Conservation (phyloP, 2,329 filamentous ascomycete genomes). For the Tolypocladium cylindrosporum region DNA sequence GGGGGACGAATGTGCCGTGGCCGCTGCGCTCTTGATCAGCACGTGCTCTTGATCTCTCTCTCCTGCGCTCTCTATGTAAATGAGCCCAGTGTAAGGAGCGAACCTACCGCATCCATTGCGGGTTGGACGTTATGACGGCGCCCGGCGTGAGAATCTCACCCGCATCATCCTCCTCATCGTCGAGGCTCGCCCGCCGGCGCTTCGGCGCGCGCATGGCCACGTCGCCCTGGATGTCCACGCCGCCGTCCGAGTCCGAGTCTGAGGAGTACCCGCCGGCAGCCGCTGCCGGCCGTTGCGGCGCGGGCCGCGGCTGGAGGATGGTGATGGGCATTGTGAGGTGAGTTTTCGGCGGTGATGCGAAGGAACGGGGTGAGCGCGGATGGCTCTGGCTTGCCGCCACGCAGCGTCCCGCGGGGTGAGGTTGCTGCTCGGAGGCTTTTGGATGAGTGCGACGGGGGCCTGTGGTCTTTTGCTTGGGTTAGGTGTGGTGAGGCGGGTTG, state of each 20-base stretch:
- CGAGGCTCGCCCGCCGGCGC: constrained; percentile 20
- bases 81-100: not conserved
- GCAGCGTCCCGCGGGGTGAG: not conserved
- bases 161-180: constrained; percentile 13
- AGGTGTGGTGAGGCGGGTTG: not conserved
- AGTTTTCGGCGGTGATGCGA: not conserved
- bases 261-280: constrained; percentile 15
- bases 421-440: not conserved
- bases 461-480: not conserved
- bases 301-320: constrained; percentile 31
- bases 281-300: constrained; percentile 12
- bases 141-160: constrained; percentile 74
- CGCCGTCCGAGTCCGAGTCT: constrained; percentile 34
- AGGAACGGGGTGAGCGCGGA: not conserved
- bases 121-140: constrained; percentile 76
- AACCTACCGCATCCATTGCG: constrained; percentile 85
- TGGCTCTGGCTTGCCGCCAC: not conserved
- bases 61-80: not conserved
- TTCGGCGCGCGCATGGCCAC: constrained; percentile 33
- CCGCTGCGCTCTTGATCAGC: constrained; percentile 46
- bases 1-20: constrained; percentile 77
- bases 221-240: constrained; percentile 34
- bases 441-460: not conserved
- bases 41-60: not conserved
- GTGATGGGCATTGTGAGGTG: constrained; percentile 34